phyloP scores from a whole-genome alignment of 163 green algal species.

The Prototheca wickerhamii region DNA sequence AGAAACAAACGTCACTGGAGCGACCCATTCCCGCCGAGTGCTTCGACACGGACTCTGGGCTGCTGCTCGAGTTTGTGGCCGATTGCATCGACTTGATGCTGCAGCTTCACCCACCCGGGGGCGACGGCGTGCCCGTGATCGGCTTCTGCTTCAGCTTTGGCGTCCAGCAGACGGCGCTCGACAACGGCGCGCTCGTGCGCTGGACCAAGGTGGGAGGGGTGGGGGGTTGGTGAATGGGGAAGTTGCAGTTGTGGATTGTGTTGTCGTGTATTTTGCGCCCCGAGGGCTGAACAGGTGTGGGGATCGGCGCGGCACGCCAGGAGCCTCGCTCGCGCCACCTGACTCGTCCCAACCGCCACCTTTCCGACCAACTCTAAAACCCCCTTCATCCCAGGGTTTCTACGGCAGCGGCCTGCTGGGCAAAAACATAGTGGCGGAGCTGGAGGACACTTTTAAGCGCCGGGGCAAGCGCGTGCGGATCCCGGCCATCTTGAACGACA shows the following conservation, averaged over 20 bases:
- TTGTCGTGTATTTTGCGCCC: too few species aligned
- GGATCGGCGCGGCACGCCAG: too few species aligned
- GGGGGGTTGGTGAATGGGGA: too few species aligned
- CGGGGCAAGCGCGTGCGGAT: slow-evolving; percentile 19
- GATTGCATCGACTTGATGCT: slow-evolving; percentile 15
- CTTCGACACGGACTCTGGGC: slow-evolving; percentile 18
- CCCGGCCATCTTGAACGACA: slow-evolving; percentile 41
- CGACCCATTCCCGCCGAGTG: slow-evolving; percentile 24
- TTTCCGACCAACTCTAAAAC: too few species aligned
- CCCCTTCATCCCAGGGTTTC: slow-evolving; percentile 25
- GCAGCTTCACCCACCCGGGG: slow-evolving; percentile 1
- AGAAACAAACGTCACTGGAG: neutral
- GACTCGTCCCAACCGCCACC: too few species aligned
- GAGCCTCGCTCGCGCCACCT: too few species aligned
- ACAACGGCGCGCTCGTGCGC: slow-evolving; percentile 29
- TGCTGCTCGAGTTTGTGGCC: slow-evolving; percentile 23
- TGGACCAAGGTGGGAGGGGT: slow-evolving; percentile 46
- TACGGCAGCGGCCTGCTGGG: slow-evolving; percentile 26
- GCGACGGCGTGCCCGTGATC: slow-evolving; percentile 15
- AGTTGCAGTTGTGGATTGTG: too few species aligned
- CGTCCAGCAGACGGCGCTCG: slow-evolving; percentile 33
- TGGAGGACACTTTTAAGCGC: slow-evolving; percentile 21
- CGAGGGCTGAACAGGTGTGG: too few species aligned
- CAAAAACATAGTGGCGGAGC: slow-evolving; percentile 28
- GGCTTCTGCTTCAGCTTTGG: slow-evolving; percentile 59